These are phyloP conservation scores for Epithele typhae DNA, from an alignment of 768 basidiomycete species.

Conservation along the genomic window DNA sequence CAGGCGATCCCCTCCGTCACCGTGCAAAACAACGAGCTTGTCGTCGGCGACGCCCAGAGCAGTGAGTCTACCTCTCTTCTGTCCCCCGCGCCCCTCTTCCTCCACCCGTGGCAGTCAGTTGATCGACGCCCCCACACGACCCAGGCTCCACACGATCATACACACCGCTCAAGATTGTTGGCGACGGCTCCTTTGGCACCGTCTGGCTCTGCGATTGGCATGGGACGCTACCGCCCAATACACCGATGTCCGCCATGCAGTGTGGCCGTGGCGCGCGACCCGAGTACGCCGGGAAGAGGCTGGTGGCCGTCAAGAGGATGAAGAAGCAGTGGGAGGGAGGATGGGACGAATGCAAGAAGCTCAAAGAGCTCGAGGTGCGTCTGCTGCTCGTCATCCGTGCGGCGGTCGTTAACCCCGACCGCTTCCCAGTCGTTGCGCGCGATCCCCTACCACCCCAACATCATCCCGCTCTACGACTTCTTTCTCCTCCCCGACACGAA, in stretches of 20 bases:
- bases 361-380: slow-evolving; percentile 93
- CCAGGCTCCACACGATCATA: slow-evolving; percentile 84
- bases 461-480: slow-evolving; percentile 98
- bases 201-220: slow-evolving; percentile 99
- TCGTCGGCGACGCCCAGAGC: slow-evolving; percentile 68
- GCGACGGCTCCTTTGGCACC: slow-evolving; percentile 97
- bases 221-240: slow-evolving; percentile 88
- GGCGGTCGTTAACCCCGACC: slow-evolving; percentile 11
- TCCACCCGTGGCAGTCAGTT: slow-evolving; percentile 12
- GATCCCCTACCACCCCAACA: slow-evolving; percentile 93
- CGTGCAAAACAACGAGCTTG: slow-evolving; percentile 62
- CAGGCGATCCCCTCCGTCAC: slow-evolving; percentile 74
- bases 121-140: not conserved
- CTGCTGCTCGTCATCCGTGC: slow-evolving; percentile 11
- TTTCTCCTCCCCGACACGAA: slow-evolving; percentile 95
- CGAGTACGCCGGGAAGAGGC: slow-evolving; percentile 90
- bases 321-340: slow-evolving; percentile 97
- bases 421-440: slow-evolving; percentile 77
- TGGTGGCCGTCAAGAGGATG: slow-evolving; percentile 98
- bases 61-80: slow-evolving; percentile 44
- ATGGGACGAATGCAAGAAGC: slow-evolving; percentile 93
- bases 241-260: slow-evolving; percentile 91
- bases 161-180: slow-evolving; percentile 93
- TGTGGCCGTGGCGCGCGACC: slow-evolving; percentile 88
- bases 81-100: slow-evolving; percentile 5